These are phyloP conservation scores for Paraphoma chrysanthemicola DNA, from an alignment of 2,329 filamentous ascomycete genomes.

Conservation along the genomic window DNA sequence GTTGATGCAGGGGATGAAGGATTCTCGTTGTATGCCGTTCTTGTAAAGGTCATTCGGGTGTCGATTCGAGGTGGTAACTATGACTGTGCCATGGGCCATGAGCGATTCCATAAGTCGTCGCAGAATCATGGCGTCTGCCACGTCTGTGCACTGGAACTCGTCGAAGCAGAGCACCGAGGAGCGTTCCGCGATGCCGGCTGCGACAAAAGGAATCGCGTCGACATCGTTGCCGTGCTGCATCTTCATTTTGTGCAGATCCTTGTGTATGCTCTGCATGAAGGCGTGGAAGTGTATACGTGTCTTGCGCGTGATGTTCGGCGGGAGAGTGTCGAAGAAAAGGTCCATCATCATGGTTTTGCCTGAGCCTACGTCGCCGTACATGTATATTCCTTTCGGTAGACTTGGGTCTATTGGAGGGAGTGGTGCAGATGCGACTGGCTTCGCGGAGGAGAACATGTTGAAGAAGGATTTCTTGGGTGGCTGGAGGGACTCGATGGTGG, in stretches of 20 bases:
- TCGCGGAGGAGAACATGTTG: conserved; percentile 66
- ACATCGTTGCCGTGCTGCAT: conserved; percentile 87
- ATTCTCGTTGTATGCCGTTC: conserved; percentile 95
- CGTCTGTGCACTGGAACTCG: conserved; percentile 98
- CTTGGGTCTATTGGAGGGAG: conserved; percentile 68
- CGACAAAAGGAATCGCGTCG: conserved; percentile 89
- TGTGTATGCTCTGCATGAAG: conserved; percentile 99
- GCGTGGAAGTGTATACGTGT: conserved; percentile 98
- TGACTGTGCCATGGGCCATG: conserved; percentile 95
- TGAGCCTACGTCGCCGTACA: conserved; percentile 95
- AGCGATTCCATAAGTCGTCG: conserved; percentile 85
- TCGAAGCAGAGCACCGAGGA: conserved; percentile 94
- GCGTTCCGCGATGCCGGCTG: conserved; percentile 88
- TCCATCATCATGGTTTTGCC: conserved; percentile 99
- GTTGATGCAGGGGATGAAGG: conserved; percentile 93
- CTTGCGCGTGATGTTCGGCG: conserved; percentile 78
- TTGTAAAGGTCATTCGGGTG: conserved; percentile 97
- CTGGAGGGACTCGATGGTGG: conserved; percentile 74
- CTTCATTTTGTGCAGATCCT: conserved; percentile 87
- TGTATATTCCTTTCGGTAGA: conserved; percentile 87
- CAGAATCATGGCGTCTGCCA: conserved; percentile 98
- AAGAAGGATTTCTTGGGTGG: conserved; percentile 62
- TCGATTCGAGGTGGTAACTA: conserved; percentile 96
- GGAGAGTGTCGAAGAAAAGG: conserved; percentile 92
- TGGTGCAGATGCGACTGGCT: conserved; percentile 41